phyloP scores from a whole-genome alignment of 1,284 basidiomycete genomes.

The Neolentinus lepideus region DNA sequence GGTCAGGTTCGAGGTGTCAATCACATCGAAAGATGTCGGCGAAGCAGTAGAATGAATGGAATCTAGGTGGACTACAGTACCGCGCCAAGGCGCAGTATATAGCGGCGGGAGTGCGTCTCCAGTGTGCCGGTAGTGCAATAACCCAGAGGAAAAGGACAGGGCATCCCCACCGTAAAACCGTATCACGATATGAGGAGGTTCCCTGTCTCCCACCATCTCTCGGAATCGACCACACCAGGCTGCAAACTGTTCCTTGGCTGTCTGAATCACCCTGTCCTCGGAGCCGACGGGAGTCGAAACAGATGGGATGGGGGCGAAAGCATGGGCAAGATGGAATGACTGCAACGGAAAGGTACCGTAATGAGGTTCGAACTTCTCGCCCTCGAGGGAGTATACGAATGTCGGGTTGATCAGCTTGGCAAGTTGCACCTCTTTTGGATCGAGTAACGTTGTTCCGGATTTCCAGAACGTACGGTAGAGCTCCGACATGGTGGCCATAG shows the following conservation, averaged over 20 bases:
- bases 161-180: conserved; percentile 32
- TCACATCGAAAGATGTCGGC: conserved; percentile 35
- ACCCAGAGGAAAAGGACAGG: conserved; percentile 8
- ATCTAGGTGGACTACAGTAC: conserved; percentile 2
- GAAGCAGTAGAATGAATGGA: conserved; percentile 33
- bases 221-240: conserved; percentile 29
- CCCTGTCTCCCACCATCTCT: not conserved
- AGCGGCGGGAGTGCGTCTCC: conserved; percentile 23
- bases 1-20: conserved; percentile 47
- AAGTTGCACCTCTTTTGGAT: conserved; percentile 13
- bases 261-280: conserved; percentile 8
- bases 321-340: conserved; percentile 38
- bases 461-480: conserved; percentile 32
- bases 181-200: conserved; percentile 10
- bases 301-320: conserved; percentile 15
- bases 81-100: not conserved
- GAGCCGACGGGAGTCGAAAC: not conserved
- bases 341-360: conserved; percentile 38
- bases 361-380: conserved; percentile 36
- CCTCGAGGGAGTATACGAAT: conserved; percentile 34
- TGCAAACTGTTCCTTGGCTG: conserved; percentile 25
- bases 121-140: not conserved
- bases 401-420: conserved; percentile 38
- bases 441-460: conserved; percentile 30
- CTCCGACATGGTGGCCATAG: conserved; percentile 12